Conservation (phyloP, 2,329 filamentous ascomycete species). For the Clonostachys solani region DNA sequence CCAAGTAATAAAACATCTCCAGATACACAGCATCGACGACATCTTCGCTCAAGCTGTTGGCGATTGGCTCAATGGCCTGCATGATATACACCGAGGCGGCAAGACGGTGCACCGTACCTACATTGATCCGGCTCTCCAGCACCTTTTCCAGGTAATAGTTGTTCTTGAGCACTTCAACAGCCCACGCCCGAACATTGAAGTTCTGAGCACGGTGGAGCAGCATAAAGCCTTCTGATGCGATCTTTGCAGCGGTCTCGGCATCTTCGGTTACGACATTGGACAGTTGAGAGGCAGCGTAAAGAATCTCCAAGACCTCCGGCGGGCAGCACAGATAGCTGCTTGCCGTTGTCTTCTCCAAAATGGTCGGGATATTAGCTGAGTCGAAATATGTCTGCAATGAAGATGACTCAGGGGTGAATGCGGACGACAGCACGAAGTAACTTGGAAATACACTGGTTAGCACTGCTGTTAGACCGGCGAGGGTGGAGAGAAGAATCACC, state of each 20-base stretch:
- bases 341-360: conserved; percentile 32
- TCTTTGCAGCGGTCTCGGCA: conserved; percentile 18
- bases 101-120: conserved; percentile 36
- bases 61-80: conserved; percentile 26
- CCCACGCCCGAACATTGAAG: conserved; percentile 36
- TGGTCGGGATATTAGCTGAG: conserved; percentile 25
- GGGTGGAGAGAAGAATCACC: conserved; percentile 17
- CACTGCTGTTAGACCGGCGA: background rate
- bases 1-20: conserved; percentile 42
- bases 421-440: conserved; percentile 40
- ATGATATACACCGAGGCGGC: conserved; percentile 41
- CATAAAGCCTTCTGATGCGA: conserved; percentile 19
- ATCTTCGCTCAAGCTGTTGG: conserved; percentile 16
- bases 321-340: conserved; percentile 44
- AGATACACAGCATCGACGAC: conserved; percentile 27
- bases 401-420: conserved; percentile 29
- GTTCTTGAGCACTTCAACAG: conserved; percentile 24
- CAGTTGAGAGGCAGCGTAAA: conserved; percentile 35
- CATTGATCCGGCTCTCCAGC: conserved; percentile 28
- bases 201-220: conserved; percentile 29
- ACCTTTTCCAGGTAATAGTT: conserved; percentile 24
- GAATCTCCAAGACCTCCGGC: conserved; percentile 35
- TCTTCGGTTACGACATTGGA: conserved; percentile 20
- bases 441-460: conserved; percentile 11
- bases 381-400: conserved; percentile 25